Evolutionary conservation across 1,139 yeast species (phyloP).

Genomic region (Tardiomyces digboiensis): DNA sequence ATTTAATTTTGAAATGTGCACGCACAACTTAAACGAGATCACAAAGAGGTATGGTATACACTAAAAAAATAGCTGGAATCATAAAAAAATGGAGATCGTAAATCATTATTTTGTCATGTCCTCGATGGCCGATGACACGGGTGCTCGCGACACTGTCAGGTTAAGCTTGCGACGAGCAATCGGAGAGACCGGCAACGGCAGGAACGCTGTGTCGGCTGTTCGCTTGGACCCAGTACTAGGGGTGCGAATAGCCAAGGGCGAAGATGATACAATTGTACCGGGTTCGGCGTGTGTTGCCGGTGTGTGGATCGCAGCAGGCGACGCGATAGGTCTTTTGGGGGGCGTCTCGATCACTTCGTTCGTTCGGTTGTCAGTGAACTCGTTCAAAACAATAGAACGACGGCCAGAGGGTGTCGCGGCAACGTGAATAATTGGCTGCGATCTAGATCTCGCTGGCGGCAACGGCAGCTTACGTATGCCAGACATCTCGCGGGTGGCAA

Average conservation of each 20-base stretch:
- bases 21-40: no score
- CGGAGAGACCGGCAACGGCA: background rate
- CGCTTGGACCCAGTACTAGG: background rate
- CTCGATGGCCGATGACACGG: background rate
- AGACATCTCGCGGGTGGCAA: conserved; percentile 9
- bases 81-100: background rate
- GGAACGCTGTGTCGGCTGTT: background rate
- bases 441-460: background rate
- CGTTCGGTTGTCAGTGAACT: background rate
- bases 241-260: background rate
- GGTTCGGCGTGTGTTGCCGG: background rate
- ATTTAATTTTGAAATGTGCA: no score
- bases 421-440: background rate
- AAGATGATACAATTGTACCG: background rate
- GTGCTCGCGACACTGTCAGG: background rate
- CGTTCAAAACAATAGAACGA: background rate
- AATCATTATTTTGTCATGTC: background rate
- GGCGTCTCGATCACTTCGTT: background rate
- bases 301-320: background rate
- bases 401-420: background rate
- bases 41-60: no score
- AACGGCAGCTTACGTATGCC: background rate
- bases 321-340: background rate
- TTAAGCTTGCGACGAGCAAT: background rate
- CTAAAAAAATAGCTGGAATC: background rate